phyloP scores from a whole-genome alignment of 106 monocot species.

The Dioscorea dumetorum region DNA sequence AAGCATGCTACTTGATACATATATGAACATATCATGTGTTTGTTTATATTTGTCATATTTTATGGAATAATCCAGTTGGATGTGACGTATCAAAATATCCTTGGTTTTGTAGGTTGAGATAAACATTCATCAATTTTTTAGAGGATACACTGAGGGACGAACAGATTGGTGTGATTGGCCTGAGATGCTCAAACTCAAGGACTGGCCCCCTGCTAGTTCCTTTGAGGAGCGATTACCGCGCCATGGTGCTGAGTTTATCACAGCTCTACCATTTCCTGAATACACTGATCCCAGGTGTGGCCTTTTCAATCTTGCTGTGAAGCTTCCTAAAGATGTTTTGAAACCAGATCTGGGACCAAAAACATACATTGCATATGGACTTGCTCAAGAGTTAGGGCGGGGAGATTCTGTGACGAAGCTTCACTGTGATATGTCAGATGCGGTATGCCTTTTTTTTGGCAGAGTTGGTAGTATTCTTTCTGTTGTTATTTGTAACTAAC shows the following conservation, averaged over 20 bases:
- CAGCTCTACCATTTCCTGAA: constrained; percentile 76
- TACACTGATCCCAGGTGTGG: constrained; percentile 87
- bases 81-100: constrained; percentile 1
- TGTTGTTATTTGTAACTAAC: too few species aligned
- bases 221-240: constrained; percentile 88
- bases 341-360: constrained; percentile 95
- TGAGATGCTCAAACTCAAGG: constrained; percentile 94
- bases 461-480: too few species aligned
- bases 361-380: constrained; percentile 94
- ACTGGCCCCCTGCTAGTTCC: constrained; percentile 81
- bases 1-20: too few species aligned
- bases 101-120: constrained; percentile 50
- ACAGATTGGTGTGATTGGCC: constrained; percentile 48
- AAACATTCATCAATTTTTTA: constrained; percentile 61
- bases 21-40: too few species aligned
- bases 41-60: too few species aligned
- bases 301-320: constrained; percentile 68
- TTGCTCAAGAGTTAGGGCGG: constrained; percentile 60
- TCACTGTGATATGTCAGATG: constrained; percentile 98
- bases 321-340: constrained; percentile 47
- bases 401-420: constrained; percentile 99
- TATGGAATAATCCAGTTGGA: not conserved
- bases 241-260: constrained; percentile 86
- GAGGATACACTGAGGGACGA: constrained; percentile 64
- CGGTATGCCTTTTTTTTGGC: constrained; percentile 32